Conservation (phyloP, 352 stramenopile genomes). For the Pythium volutum region DNA sequence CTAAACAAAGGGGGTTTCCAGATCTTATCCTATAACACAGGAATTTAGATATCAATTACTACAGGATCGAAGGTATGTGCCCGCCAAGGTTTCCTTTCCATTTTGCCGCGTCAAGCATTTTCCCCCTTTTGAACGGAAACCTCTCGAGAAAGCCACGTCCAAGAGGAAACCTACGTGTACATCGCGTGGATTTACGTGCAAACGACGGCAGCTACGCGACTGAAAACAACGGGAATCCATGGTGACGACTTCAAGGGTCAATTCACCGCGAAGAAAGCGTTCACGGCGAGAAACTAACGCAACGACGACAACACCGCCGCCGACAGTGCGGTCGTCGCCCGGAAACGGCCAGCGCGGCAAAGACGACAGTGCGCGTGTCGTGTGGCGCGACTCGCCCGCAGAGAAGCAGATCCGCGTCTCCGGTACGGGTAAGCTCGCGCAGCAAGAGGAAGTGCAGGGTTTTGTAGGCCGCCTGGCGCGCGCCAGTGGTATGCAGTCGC, state of each 20-base stretch:
- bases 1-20: background rate
- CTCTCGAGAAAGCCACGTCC: conserved; percentile 2
- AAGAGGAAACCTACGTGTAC: conserved; percentile 10
- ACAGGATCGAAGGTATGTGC: background rate
- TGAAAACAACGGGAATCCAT: background rate
- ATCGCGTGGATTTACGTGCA: conserved; percentile 9
- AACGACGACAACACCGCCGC: conserved; percentile 18
- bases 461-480: conserved; percentile 61
- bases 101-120: conserved; percentile 16
- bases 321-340: conserved; percentile 15
- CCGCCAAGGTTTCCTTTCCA: background rate
- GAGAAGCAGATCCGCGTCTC: conserved; percentile 80
- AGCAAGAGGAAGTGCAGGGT: conserved; percentile 66
- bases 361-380: conserved; percentile 36
- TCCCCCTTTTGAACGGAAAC: background rate
- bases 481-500: conserved; percentile 38
- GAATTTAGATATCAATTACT: background rate
- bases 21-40: background rate
- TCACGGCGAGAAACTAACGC: conserved; percentile 32
- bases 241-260: background rate
- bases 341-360: conserved; percentile 4
- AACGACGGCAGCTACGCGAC: background rate
- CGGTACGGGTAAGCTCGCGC: conserved; percentile 59
- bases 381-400: conserved; percentile 78
- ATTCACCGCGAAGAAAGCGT: conserved; percentile 45